phyloP scores from a whole-genome alignment of 805 yeast genomes.

The Hanseniaspora hatyaiensis region DNA sequence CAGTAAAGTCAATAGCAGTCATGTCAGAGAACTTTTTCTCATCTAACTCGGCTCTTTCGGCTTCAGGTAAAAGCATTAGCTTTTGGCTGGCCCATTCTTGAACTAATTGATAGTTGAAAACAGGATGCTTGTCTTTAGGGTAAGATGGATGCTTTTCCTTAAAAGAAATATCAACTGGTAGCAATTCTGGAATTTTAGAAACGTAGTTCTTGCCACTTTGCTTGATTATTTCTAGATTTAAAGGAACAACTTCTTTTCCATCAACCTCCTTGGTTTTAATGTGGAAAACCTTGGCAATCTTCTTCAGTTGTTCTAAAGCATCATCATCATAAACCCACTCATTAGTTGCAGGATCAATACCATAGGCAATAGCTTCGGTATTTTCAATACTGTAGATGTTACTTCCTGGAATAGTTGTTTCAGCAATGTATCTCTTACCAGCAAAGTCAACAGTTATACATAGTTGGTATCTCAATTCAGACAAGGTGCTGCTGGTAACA shows the following conservation, averaged over 20 bases:
- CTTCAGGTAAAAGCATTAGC: conserved; percentile 35
- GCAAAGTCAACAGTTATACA: conserved; percentile 83
- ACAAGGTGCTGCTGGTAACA: conserved; percentile 1
- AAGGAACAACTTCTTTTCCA: conserved; percentile 34
- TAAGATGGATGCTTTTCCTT: conserved; percentile 37
- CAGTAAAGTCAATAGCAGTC: conserved; percentile 19
- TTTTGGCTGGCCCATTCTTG: conserved; percentile 79
- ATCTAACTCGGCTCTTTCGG: conserved; percentile 19
- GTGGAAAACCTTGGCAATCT: conserved; percentile 65
- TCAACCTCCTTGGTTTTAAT: conserved; percentile 53
- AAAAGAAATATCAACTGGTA: conserved; percentile 76
- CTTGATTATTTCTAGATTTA: conserved; percentile 69
- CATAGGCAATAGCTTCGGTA: conserved; percentile 23
- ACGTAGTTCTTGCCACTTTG: conserved; percentile 75
- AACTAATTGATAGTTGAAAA: conserved; percentile 68
- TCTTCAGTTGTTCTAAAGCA: conserved; percentile 45
- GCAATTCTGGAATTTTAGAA: conserved; percentile 69
- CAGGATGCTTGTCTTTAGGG: conserved; percentile 56
- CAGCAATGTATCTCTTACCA: conserved; percentile 81
- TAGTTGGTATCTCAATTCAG: conserved; percentile 41
- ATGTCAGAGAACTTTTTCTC: conserved; percentile 25
- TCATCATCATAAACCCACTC: conserved; percentile 44
- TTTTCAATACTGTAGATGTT: background rate
- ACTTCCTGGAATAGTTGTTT: conserved; percentile 86
- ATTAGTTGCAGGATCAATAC: conserved; percentile 53